Percentiles rank a stretch among this genome's conserved stretches.
phyloP scores from a whole-genome alignment of 2,329 filamentous ascomycete species.

The Rutstroemia sp. region DNA sequence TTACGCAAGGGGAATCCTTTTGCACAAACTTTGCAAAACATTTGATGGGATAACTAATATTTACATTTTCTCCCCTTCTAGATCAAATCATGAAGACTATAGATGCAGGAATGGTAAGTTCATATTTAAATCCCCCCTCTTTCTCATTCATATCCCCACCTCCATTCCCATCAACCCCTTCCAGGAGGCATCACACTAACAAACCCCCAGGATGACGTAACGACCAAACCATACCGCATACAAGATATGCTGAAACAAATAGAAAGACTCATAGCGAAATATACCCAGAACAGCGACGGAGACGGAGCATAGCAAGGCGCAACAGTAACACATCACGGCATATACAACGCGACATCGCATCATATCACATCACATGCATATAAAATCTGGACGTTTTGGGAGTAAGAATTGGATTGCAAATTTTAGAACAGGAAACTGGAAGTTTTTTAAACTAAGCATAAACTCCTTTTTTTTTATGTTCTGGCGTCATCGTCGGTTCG shows the following conservation, averaged over 20 bases:
- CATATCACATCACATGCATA: background rate
- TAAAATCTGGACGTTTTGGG: background rate
- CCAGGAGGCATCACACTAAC: too few relatives aligned
- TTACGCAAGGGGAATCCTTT: too few relatives aligned
- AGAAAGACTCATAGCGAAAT: constrained; percentile 12
- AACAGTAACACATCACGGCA: background rate
- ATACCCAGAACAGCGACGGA: background rate
- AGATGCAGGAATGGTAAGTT: constrained; percentile 60
- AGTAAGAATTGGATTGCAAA: background rate
- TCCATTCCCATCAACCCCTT: too few relatives aligned
- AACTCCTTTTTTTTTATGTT: background rate
- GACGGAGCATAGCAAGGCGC: background rate
- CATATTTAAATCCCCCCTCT: background rate
- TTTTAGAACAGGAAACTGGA: background rate
- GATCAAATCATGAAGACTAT: constrained; percentile 29
- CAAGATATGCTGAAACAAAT: constrained; percentile 22
- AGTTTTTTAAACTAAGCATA: background rate
- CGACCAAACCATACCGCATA: constrained; percentile 21
- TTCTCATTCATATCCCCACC: too few relatives aligned
- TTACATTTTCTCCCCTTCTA: too few relatives aligned
- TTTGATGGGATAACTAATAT: too few relatives aligned
- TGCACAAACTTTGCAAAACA: too few relatives aligned
- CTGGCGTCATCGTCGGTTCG: background rate
- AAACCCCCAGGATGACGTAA: constrained; percentile 19
- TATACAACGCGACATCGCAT: background rate